A percentile compares a stretch with the other conserved stretches of the same genome.
Evolutionary conservation across 2,329 filamentous ascomycete genomes (phyloP).

Genomic region (Calycina herbarum): DNA sequence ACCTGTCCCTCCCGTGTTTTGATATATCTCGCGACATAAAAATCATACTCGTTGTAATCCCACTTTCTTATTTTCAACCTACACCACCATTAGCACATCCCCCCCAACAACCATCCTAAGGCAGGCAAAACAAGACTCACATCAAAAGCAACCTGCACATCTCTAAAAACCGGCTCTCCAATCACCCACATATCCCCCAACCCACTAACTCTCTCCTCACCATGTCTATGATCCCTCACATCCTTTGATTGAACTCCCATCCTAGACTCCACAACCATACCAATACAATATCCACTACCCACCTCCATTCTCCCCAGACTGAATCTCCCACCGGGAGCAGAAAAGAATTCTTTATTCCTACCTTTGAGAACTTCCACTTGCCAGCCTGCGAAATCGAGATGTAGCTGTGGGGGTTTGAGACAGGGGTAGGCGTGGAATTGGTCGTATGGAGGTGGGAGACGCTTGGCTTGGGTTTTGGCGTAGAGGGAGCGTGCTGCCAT

Average conservation of each 20-base stretch:
- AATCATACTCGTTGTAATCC: conserved; percentile 4
- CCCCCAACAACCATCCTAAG: too few relatives aligned
- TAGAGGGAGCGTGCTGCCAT: conserved; percentile 25
- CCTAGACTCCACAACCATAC: conserved; percentile 27
- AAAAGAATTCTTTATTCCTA: conserved; percentile 18
- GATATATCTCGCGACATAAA: neutral
- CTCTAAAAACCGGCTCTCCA: conserved; percentile 31
- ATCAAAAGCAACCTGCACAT: conserved; percentile 30
- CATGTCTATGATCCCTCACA: neutral
- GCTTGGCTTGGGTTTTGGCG: conserved; percentile 25
- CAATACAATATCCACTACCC: conserved; percentile 29
- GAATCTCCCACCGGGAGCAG: conserved; percentile 25
- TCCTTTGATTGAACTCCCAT: conserved; percentile 9
- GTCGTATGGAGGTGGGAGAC: conserved; percentile 24
- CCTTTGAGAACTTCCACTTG: conserved; percentile 24
- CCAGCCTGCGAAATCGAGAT: conserved; percentile 26
- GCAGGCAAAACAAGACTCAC: conserved; percentile 16
- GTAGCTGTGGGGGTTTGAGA: conserved; percentile 26
- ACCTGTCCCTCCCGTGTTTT: neutral
- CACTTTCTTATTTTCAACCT: conserved; percentile 1
- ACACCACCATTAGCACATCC: neutral
- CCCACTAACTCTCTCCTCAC: conserved; percentile 17
- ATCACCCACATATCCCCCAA: conserved; percentile 27
- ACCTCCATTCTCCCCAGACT: conserved; percentile 24
- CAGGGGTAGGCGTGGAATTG: conserved; percentile 30